Evolutionary conservation across 2,329 filamentous ascomycete species (phyloP), one percentile per base, ranked within the genome.

Genomic region (Curvularia eragrostidis): DNA sequence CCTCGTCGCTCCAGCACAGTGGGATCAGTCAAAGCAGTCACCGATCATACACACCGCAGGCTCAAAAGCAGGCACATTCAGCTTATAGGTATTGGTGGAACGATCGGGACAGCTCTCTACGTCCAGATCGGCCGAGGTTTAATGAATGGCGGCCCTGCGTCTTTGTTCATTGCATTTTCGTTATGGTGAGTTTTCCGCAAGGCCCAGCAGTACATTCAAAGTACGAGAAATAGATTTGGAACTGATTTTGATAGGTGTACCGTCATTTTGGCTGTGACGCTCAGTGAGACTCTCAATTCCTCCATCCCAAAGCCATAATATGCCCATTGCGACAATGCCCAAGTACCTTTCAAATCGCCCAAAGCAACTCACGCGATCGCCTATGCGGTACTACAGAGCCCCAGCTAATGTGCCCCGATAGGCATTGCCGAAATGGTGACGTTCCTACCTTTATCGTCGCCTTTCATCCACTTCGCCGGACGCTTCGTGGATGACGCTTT

Each of bases 391-490:
- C 63, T 53, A 42, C 51, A 46, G 53, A 58, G 48, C 18, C 38
- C 36, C 52, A 53, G 63, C 69, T 71, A 67, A 74, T 59, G 32
- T 12, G 28, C 24, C 43, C 19, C 28, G 34, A 13, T 62, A 78
- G 75, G 78, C 70, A 85, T 90, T 78, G 87, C 88, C 12, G 90
- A 92, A 73, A 91, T 92, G 89, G 89, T 91, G 7, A 90, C 88
- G 0, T 91, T 89, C 63, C 79, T 91, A 2, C 90, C 90, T 7
- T 90, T 93, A 52, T 91, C 89, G 0, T 91, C 89, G 39, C 89
- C 89, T 0, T 93, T 93, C 73, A 90, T 93, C 70, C 87, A 88
- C 24, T 91, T 93, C 67, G 90, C 90, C 3, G 89, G 89, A 13
- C 84, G 88, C 46, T 92, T 87, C 64, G 89, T 92, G 28, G 89